Base-by-base conservation (phyloP, 2,329 filamentous ascomycete genomes). In the Stachybotrys elegans region DNA sequence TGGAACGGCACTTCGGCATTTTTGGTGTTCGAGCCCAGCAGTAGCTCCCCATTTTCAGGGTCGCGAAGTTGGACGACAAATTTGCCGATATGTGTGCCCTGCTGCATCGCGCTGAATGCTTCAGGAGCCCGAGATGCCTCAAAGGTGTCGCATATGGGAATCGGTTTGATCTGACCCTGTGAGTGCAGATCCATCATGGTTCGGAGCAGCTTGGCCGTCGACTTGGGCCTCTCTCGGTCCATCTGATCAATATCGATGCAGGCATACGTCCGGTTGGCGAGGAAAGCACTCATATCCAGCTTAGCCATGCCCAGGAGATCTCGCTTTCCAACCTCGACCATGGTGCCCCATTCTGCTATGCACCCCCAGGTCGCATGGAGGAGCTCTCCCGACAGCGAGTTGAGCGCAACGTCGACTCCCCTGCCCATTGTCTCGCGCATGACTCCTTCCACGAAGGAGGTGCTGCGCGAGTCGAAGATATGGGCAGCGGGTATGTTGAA, bases 271-370 rank as follows among this genome's bases (percentile, higher is more conserved):
- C 62, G 56, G 5, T 60, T 65, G 1, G 45, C 44, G 1, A 59
- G 51, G 29, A 78, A 77, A 0, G 60, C 57, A 0, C 58, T 44
- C 72, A 78, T 72, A 3, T 66, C 62, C 2, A 78, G 59, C 4
- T 56, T 51, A 4, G 58, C 65, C 7, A 64, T 60, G 2, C 63
- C 61, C 1, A 53, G 14, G 8, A 67, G 47, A 38, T 68, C 64
- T 13, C 55, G 52, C 36, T 62, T 63, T 2, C 62, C 63, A 16
- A 69, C 57, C 42, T 69, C 66, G 0, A 69, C 25, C 43, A 69
- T 59, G 1, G 40, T 53, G 2, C 67, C 67, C 23, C 51, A 60
- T 14, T 51, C n/a, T 3, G 65, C 61, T 4, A 70, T 52, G 42
- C 62, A 67, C 9, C 56, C 36, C 62, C 60, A 68, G 0, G 63